Base-by-base conservation (phyloP, 139 green algal species). In the Chlorella sp. region DNA sequence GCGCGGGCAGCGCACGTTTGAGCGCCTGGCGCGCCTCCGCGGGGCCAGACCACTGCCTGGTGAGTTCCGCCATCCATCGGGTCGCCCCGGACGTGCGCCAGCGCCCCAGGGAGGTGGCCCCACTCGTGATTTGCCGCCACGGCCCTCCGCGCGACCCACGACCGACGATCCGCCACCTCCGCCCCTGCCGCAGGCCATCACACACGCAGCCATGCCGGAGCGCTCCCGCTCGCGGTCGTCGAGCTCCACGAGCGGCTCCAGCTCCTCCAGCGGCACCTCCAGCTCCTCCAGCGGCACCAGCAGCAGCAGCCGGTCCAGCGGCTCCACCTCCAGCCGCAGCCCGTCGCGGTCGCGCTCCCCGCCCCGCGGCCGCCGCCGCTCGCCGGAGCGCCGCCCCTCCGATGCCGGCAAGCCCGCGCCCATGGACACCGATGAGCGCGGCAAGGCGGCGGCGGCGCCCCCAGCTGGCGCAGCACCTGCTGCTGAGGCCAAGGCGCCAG, bases 271-370 rank as follows among this genome's bases (percentile, higher is more conserved):
- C n/a, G 65, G 65, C n/a, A 47, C 6, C 65, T 60, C 51, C n/a
- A 71, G n/a, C 64, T 36, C 64, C 2, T 79, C 72, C 28, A 64
- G 65, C 30, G n/a, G 47, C 21, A 75, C 25, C 78, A 76, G 78
- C 41, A 34, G 80, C 44, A 55, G n/a, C 60, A 47, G 30, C 11
- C 26, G 80, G 51, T 69, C 64, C 21, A 65, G 67, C 38, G 44
- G 60, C 41, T 67, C 32, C 25, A 63, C 34, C 57, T 72, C 75
- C 75, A n/a, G n/a, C n/a, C n/a, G n/a, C n/a, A n/a, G n/a, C n/a
- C n/a, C n/a, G n/a, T 32, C 25, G 3, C 39, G 41, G 20, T 47
- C 41, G n/a, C 41, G 78, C 47, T 39, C 26, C 4, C 26, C 34
- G 32, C 74, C 21, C 2, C 30, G 81, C 67, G 25, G 62, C 26